phyloP scores from a whole-genome alignment of 1,284 basidiomycete species.

The Phenoliferia sp. region DNA sequence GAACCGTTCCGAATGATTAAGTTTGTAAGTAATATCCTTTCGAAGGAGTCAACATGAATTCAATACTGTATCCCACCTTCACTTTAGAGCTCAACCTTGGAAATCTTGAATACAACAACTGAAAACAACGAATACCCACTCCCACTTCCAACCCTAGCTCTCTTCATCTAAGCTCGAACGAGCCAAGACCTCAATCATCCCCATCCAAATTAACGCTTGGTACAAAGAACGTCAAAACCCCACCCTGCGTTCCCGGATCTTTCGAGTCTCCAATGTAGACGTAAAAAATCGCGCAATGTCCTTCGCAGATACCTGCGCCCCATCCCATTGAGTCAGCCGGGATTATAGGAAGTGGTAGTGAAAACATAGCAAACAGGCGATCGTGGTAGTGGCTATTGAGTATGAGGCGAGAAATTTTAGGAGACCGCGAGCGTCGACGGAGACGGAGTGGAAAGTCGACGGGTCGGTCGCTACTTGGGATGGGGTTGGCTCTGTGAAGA shows the following conservation, averaged over 20 bases:
- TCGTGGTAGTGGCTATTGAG: constrained; percentile 38
- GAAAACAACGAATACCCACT: no score
- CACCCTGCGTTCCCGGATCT: constrained; percentile 25
- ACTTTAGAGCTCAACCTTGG: no score
- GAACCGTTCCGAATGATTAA: no score
- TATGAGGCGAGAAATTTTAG: constrained; percentile 40
- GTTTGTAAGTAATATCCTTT: no score
- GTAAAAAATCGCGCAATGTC: constrained; percentile 42
- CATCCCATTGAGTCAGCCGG: no score
- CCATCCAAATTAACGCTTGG: constrained; percentile 13
- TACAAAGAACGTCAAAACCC: constrained; percentile 30
- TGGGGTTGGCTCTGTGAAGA: not conserved
- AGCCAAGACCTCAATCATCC: not conserved
- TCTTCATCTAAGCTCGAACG: no score
- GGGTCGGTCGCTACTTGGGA: constrained; percentile 20
- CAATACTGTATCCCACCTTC: no score
- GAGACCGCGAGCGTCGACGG: constrained; percentile 38
- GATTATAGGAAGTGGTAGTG: not conserved
- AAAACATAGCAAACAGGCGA: no score
- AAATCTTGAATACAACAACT: no score
- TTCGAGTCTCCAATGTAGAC: constrained; percentile 40
- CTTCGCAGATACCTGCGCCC: constrained; percentile 35
- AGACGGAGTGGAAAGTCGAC: constrained; percentile 31
- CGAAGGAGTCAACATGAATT: no score
- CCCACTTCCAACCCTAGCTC: no score